These are phyloP conservation scores for Scenedesmus sp. DNA, from an alignment of 163 green algal species.

Conservation along the genomic window DNA sequence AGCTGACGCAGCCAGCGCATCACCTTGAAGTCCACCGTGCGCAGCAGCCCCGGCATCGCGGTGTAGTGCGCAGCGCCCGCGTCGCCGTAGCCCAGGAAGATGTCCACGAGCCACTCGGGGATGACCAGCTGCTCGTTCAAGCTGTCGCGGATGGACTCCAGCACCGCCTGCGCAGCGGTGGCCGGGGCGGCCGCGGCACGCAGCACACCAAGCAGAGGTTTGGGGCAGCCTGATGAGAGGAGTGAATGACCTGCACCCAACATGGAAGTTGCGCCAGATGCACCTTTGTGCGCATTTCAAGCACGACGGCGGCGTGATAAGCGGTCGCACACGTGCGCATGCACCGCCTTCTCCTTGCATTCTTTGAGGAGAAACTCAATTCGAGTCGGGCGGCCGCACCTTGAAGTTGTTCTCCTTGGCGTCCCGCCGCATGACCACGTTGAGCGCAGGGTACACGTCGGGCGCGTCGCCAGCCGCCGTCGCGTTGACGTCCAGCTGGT, in stretches of 20 bases:
- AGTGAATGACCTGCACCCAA: no score
- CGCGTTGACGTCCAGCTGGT: conserved; percentile 93
- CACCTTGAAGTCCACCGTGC: conserved; percentile 54
- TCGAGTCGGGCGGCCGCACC: no score
- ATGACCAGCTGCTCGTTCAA: conserved; percentile 62
- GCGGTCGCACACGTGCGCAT: no score
- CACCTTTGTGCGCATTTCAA: no score
- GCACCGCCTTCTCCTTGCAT: no score
- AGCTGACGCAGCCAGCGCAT: no score
- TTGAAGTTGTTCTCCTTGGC: conserved; percentile 99
- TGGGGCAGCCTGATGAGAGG: no score
- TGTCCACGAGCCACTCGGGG: conserved; percentile 96
- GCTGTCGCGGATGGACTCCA: conserved; percentile 95
- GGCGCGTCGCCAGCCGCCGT: conserved; percentile 57
- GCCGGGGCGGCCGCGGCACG: no score
- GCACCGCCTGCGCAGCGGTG: conserved; percentile 86
- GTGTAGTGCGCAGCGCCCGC: conserved; percentile 79
- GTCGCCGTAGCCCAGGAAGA: conserved; percentile 98
- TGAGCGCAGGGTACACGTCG: conserved; percentile 92
- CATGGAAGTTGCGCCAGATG: no score
- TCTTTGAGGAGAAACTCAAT: no score
- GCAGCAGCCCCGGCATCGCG: conserved; percentile 45
- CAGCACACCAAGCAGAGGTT: no score
- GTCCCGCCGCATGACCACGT: conserved; percentile 85
- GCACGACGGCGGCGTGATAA: no score